Base-by-base conservation (phyloP, 257 asterid genomes). In the Handroanthus guayacan region DNA sequence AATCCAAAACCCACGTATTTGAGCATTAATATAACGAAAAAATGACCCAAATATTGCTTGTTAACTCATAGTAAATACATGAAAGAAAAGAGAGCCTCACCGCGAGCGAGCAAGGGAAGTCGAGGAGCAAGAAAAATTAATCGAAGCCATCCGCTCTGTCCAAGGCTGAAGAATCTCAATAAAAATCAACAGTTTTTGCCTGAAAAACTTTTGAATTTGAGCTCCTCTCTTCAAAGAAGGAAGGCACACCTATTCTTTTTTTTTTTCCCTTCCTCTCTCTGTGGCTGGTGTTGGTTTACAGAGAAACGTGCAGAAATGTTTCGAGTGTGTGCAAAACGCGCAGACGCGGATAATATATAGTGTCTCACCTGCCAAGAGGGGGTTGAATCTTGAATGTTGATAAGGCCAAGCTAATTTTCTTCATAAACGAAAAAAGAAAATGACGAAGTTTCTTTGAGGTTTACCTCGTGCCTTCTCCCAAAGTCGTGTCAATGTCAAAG, bases 41-140 rank as follows among this genome's bases (percentile, higher is more conserved):
- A 72, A 47, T 38, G 36, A 45, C 45, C 62, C 14, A 52, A 31
- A 64, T 4, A 58, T 62, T 6, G 74, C 64, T 56, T 56, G 38
- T 34, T 34, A 16, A 11, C 36, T 18, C 20, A n/a, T 16, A 7
- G 51, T 13, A 72, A 34, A 64, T 8, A 37, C 9, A 57, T 36
- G 37, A 55, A 14, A 71, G 47, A 18, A 7, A 39, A 38, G 62
- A 67, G 80, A 39, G 58, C n/a, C 91, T 85, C 58, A 90, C 97
- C 82, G 84, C 13, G 92, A 69, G 69, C 94, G 89, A 77, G 89
- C 69, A 54, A 86, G 82, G 70, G 88, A 60, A 72, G 86, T 85
- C 65, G 96, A 88, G 18, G 92, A 82, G 87, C 88, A 88, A 71
- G 92, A 88, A 67, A 92, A 62, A 79, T 84, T 85, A 60, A 91